Evolutionary conservation across 495 filamentous ascomycete genomes (phyloP), one percentile per base, ranked within the genome.

Genomic region (Aspergillus coremiiformis): DNA sequence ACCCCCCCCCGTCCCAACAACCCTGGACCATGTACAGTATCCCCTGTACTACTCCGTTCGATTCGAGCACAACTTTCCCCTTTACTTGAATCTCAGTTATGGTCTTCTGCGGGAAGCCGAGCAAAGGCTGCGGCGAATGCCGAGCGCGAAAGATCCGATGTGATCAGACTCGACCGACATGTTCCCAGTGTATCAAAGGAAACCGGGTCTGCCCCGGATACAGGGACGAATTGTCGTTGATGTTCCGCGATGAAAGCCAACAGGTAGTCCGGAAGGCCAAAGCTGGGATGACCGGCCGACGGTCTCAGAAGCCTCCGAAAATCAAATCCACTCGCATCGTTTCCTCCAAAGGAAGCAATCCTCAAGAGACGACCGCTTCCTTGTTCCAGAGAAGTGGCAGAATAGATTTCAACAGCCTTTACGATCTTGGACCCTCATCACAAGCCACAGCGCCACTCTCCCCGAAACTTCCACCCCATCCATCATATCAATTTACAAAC

Each of bases 61-160:
- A 41, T 41, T 41, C 37, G 37, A 41, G 37, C 14, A 2, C 20
- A 41, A 41, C 6, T 9, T 12, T 3, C 15, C 37, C 37, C 19
- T 6, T 41, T 15, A 11, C n/a, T 41, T 21, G 1, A 41, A 41
- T 5, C 9, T 17, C 19, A 41, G 51, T 29, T 21, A 89, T 89
- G 85, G 85, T 89, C 1, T 89, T 87, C 61, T 82, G 81, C 58
- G 85, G 85, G 23, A 85, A 85, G 64, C 85, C 85, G 46, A 86
- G 83, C 52, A 76, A 79, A 72, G 84, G 83, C 47, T 89, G 85
- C 62, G 83, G 84, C 64, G 82, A 84, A 70, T 89, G 85, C 60
- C 74, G 84, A 64, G 78, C 78, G 17, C 77, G 83, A 57, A 78
- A 86, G 63, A 85, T 78, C 50, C 74, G 74, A 48, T 87, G 85